These are phyloP conservation scores for Ascomycota sp. DNA, from an alignment of 2,329 filamentous ascomycete species.

Conservation along the genomic window DNA sequence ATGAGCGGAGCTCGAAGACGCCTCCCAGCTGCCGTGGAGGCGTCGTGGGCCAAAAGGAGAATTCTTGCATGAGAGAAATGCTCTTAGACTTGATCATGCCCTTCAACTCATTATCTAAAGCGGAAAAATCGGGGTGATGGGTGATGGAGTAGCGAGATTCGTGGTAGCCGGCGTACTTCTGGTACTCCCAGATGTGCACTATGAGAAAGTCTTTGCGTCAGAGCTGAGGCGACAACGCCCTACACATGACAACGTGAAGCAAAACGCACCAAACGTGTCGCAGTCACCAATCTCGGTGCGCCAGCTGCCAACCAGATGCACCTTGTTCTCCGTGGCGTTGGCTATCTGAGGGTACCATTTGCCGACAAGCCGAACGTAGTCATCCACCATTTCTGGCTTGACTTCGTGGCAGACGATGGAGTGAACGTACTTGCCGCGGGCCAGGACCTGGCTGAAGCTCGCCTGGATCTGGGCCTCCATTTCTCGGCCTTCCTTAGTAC, in stretches of 20 bases:
- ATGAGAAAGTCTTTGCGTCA: slow-evolving; percentile 1
- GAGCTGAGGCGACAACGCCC: background rate
- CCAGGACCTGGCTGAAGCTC: slow-evolving; percentile 86
- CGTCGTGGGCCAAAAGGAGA: slow-evolving; percentile 97
- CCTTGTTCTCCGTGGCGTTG: slow-evolving; percentile 66
- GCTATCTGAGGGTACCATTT: slow-evolving; percentile 88
- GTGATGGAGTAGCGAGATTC: slow-evolving; percentile 73
- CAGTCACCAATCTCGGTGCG: slow-evolving; percentile 93
- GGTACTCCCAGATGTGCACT: slow-evolving; percentile 99
- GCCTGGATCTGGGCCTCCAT: slow-evolving; percentile 91
- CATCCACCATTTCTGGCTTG: slow-evolving; percentile 84
- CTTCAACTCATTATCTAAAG: slow-evolving; percentile 71
- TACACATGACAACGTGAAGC: background rate
- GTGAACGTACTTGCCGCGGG: slow-evolving; percentile 93
- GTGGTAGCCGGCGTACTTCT: slow-evolving; percentile 91
- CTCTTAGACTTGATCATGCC: slow-evolving; percentile 67
- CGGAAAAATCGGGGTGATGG: slow-evolving; percentile 60
- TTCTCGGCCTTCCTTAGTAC: slow-evolving; percentile 84
- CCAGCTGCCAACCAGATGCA: slow-evolving; percentile 94
- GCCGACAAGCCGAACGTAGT: slow-evolving; percentile 79
- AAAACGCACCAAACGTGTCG: slow-evolving; percentile 69
- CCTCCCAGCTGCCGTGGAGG: slow-evolving; percentile 77
- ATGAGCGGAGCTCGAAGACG: slow-evolving; percentile 87
- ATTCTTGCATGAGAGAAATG: slow-evolving; percentile 94
- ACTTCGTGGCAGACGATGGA: slow-evolving; percentile 94